Evolutionary conservation across 257 asterid genomes (phyloP).

Genomic region (Ballota nigra): DNA sequence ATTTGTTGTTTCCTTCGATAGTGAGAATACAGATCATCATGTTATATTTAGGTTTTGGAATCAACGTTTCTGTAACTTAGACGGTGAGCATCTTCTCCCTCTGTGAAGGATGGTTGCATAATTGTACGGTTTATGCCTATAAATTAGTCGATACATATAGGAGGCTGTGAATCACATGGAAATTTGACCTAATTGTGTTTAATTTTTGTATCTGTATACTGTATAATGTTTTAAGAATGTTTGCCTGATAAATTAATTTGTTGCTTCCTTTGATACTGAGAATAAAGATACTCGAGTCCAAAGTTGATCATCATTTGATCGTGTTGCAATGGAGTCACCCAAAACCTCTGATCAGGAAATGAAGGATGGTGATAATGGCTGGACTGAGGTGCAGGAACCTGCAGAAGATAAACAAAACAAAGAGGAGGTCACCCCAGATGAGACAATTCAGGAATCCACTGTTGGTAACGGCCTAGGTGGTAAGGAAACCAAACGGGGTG

Average conservation of each 20-base stretch:
- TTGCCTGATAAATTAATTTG: not conserved
- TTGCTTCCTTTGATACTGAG: not conserved
- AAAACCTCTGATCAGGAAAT: too few relatives aligned
- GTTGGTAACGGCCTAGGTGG: too few relatives aligned
- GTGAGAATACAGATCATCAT: not conserved
- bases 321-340: conserved; percentile 49
- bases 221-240: not conserved
- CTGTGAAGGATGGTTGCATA: not conserved
- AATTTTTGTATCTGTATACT: not conserved
- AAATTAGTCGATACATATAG: not conserved
- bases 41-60: not conserved
- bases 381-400: conserved; percentile 64
- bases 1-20: not conserved
- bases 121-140: not conserved
- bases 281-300: conserved; percentile 5
- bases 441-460: too few relatives aligned
- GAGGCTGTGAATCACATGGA: not conserved
- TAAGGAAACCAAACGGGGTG: too few relatives aligned
- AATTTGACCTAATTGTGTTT: not conserved
- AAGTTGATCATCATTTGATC: not conserved
- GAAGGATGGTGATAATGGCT: conserved; percentile 52
- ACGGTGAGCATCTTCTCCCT: not conserved
- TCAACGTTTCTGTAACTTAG: not conserved
- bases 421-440: too few relatives aligned
- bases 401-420: conserved; percentile 50